Evolutionary conservation across 345 rosid genomes (phyloP), one percentile per base, ranked within the genome.

Genomic region (Murraya koenigii): DNA sequence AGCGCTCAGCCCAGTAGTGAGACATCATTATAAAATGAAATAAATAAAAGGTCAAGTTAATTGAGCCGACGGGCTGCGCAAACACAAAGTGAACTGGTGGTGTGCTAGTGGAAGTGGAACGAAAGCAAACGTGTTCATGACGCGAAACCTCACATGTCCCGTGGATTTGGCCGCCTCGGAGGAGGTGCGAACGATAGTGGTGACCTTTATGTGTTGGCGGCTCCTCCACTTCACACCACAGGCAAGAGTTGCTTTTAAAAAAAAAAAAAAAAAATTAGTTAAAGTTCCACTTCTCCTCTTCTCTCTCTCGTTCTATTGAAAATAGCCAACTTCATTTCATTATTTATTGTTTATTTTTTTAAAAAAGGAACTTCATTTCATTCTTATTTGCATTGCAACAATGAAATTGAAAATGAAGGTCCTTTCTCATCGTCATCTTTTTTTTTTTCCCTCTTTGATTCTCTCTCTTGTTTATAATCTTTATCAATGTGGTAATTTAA

Each of bases 281-380:
- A 85, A 87, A 88, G 86, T 81, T 79, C 44, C 89, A 84, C 66
- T 77, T 35, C 72, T 38, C 26, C 64, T 77, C n/a, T 33, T 71
- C 41, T 28, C 44, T 23, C 26, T 35, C 38, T 32, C 33, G 32
- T 30, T 28, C 71, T 2, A 35, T 6, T 25, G 55, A 9, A 15
- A 56, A n/a, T 14, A 52, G 1, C 7, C 56, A 58, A 6, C 15
- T 66, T 55, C 30, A 38, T 76, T 64, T 17, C 60, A 41, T 67
- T 76, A 55, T 30, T 71, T 32, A 1, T 32, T 4, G 3, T 33
- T 33, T 3, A 2, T 33, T 44, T 44, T 44, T 1, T 30, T 20
- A 14, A 39, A 44, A n/a, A 14, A n/a, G n/a, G 56, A 65, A 6
- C 15, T 66, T 55, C 30, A 33, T 74, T 59, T 19, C 62, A 32